Conservation (phyloP, 2,329 filamentous ascomycete species). For the Teratosphaeria nubilosa region DNA sequence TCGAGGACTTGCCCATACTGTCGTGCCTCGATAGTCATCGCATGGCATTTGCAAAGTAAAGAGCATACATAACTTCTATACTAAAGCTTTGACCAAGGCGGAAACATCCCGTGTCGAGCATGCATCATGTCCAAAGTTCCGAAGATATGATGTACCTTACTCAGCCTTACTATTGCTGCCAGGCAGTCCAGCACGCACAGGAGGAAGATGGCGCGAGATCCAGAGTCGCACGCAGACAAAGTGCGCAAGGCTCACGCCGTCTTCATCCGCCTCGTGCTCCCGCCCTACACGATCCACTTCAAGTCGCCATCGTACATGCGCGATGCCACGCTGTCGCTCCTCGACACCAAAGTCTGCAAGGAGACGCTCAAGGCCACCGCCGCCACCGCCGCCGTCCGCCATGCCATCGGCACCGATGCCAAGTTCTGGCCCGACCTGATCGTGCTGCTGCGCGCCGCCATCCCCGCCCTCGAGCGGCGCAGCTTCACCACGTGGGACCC, state of each 20-base stretch:
- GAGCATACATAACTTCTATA: neutral
- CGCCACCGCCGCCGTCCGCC: slow-evolving; percentile 41
- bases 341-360: slow-evolving; percentile 46
- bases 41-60: no score
- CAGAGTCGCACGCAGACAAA: neutral
- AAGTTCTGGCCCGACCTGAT: slow-evolving; percentile 52
- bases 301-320: slow-evolving; percentile 50
- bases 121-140: neutral
- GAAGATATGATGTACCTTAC: neutral
- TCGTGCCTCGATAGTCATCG: no score
- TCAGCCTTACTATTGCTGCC: neutral
- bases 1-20: slow-evolving; percentile 65
- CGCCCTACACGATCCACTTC: slow-evolving; percentile 48
- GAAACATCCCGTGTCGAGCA: neutral
- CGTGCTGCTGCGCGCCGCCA: slow-evolving; percentile 47
- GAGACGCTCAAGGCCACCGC: slow-evolving; percentile 50
- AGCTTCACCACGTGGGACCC: slow-evolving; percentile 53
- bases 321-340: slow-evolving; percentile 47
- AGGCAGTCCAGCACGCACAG: neutral
- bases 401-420: slow-evolving; percentile 46
- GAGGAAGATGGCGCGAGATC: neutral
- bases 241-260: slow-evolving; percentile 29
- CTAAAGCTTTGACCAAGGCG: neutral
- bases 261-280: slow-evolving; percentile 36
- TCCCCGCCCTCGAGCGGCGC: slow-evolving; percentile 51